Conservation (phyloP, 2,329 filamentous ascomycete species). For the Pezicula neosporulosa region DNA sequence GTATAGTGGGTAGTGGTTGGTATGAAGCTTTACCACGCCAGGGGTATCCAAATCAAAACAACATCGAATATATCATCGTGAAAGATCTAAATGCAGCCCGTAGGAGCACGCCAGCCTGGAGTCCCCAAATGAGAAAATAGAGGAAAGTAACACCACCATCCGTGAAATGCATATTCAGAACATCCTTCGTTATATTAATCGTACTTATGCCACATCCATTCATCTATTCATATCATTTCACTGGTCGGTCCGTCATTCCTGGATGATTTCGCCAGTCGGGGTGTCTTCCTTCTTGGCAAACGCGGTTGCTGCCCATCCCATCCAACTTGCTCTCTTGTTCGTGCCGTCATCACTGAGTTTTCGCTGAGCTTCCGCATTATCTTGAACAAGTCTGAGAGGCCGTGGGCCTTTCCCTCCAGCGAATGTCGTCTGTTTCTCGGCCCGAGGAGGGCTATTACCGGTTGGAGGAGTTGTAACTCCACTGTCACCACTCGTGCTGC, state of each 20-base stretch:
- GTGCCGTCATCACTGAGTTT: conserved; percentile 34
- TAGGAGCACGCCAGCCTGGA: too few species aligned
- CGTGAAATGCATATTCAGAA: too few species aligned
- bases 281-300: conserved; percentile 22
- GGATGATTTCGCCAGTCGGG: neutral
- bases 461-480: conserved; percentile 49
- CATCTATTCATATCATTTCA: too few species aligned
- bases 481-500: conserved; percentile 57
- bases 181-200: too few species aligned
- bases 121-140: too few species aligned
- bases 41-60: too few species aligned
- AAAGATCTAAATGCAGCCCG: too few species aligned
- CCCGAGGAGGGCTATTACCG: conserved; percentile 48
- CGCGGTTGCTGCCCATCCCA: conserved; percentile 49
- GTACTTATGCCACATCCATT: too few species aligned
- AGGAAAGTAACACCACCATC: too few species aligned
- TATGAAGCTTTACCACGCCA: too few species aligned
- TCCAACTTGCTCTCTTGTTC: conserved; percentile 63
- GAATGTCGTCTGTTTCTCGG: conserved; percentile 54
- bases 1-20: too few species aligned
- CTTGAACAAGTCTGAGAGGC: conserved; percentile 82
- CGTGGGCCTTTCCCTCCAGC: conserved; percentile 69
- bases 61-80: too few species aligned
- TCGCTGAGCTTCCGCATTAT: conserved; percentile 52
- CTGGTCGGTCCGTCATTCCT: neutral